phyloP scores from a whole-genome alignment of 257 asterid species.

The Eucommia ulmoides region DNA sequence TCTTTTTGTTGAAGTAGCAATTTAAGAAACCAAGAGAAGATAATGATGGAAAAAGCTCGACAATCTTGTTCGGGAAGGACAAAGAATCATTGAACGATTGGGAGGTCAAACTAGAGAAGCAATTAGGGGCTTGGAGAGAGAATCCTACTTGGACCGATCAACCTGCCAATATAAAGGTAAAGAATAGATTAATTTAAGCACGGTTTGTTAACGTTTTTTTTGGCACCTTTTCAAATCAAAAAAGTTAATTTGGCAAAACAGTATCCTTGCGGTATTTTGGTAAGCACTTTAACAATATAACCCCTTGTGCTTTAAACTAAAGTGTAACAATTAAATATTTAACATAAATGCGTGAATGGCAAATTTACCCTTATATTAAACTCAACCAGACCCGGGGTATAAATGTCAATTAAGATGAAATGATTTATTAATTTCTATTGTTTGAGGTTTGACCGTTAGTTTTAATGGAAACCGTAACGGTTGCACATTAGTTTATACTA shows the following conservation, averaged over 20 bases:
- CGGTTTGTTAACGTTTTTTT: background rate
- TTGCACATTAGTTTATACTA: too few species aligned
- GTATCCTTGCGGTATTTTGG: background rate
- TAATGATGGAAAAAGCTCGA: too few species aligned
- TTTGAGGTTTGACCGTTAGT: too few species aligned
- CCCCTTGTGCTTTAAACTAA: background rate
- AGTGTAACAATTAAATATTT: background rate
- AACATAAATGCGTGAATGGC: background rate
- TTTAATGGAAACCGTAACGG: too few species aligned
- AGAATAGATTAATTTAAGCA: background rate
- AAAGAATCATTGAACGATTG: too few species aligned
- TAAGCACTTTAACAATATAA: background rate
- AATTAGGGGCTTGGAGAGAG: conserved; percentile 64
- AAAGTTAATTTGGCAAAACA: background rate
- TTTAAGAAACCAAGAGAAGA: too few species aligned
- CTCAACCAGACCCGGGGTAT: too few species aligned
- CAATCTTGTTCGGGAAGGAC: too few species aligned
- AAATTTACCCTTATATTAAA: background rate
- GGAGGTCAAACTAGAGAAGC: conserved; percentile 50
- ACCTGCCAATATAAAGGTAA: conserved; percentile 61
- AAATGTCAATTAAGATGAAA: too few species aligned
- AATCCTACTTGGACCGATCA: conserved; percentile 60
- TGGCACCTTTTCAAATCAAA: background rate
- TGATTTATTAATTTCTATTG: too few species aligned
- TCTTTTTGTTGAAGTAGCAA: too few species aligned